Evolutionary conservation across 371 early-diverging fungal species (phyloP), one percentile per base, ranked within the genome.

Genomic region (Rhizopus microsporus): DNA sequence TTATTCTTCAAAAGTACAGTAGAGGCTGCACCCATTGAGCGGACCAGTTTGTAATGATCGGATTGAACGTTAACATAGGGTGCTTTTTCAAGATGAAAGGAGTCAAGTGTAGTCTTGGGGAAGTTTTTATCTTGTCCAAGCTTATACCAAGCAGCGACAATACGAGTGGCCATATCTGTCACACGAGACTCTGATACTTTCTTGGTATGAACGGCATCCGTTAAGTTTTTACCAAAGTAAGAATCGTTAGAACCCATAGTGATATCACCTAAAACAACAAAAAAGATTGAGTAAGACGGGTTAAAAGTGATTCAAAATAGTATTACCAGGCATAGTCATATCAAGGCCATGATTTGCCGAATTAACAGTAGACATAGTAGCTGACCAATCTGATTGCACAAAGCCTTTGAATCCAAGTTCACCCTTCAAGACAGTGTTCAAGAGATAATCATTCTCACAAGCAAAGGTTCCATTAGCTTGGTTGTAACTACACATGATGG

Each of bases 401-500:
- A 68, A 72, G 0, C 73, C 71, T 34, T 65, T 60, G 63, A 82
- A 85, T 0, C 68, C 71, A 48, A 85, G 65, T 50, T 75, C 68
- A 0, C 60, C 68, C 47, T 79, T 82, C 15, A 83, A 51, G 15
- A 81, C 51, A 3, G 56, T 56, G 17, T 69, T 77, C 30, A 82
- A 47, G 8, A 66, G 56, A 1, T 62, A 49, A 30, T 73, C 60
- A 29, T 78, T 74, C 48, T 83, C 77, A 40, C 83, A 80, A 1
- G 83, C 65, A 48, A 74, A 74, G 4, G 61, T 67, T 5, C 67
- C 64, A 50, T 82, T 81, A n/a, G 82, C 7, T 34, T 50, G 51
- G 50, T 86, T 86, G 64, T 83, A 85, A 7, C 71, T 46, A 58
- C 84, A 80, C 85, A 85, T 85, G 54, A 83, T 51, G 23, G 80